phyloP scores from a whole-genome alignment of 208 protist species.

The Balamuthia mandrillaris region DNA sequence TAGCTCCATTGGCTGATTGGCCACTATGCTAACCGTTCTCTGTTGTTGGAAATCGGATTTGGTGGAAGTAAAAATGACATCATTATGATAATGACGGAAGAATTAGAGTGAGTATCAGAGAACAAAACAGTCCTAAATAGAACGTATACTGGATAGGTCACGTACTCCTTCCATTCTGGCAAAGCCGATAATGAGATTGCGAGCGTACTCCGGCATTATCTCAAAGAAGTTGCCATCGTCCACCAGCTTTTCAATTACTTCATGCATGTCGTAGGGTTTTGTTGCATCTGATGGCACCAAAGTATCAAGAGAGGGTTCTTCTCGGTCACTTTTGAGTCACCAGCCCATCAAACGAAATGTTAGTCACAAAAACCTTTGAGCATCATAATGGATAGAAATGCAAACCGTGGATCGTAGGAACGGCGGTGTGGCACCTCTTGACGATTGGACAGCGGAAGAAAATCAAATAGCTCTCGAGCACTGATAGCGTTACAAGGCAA shows the following conservation, averaged over 20 bases:
- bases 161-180: slow-evolving; percentile 78
- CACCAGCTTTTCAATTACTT: slow-evolving; percentile 50
- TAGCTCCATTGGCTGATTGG: slow-evolving; percentile 87
- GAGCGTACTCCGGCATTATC: slow-evolving; percentile 87
- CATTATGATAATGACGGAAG: slow-evolving; percentile 66
- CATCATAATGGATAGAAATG: too few species aligned
- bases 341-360: too few species aligned
- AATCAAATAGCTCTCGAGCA: slow-evolving; percentile 80
- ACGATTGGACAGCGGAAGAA: slow-evolving; percentile 83
- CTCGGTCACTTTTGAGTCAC: too few species aligned
- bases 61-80: slow-evolving; percentile 86
- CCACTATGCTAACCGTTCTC: slow-evolving; percentile 86
- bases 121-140: neutral
- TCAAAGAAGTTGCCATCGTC: slow-evolving; percentile 89
- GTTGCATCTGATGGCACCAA: neutral
- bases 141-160: neutral
- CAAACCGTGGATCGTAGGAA: slow-evolving; percentile 67
- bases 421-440: slow-evolving; percentile 67
- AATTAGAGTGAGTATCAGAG: neutral
- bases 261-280: neutral
- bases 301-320: neutral
- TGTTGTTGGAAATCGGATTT: neutral
- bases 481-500: neutral
- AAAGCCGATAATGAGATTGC: slow-evolving; percentile 92
- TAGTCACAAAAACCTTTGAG: too few species aligned